Percentiles rank a stretch among this genome's conserved stretches.
These are phyloP conservation scores for Benincasa hispida DNA, from an alignment of 306 rosid species.

Conservation along the genomic window DNA sequence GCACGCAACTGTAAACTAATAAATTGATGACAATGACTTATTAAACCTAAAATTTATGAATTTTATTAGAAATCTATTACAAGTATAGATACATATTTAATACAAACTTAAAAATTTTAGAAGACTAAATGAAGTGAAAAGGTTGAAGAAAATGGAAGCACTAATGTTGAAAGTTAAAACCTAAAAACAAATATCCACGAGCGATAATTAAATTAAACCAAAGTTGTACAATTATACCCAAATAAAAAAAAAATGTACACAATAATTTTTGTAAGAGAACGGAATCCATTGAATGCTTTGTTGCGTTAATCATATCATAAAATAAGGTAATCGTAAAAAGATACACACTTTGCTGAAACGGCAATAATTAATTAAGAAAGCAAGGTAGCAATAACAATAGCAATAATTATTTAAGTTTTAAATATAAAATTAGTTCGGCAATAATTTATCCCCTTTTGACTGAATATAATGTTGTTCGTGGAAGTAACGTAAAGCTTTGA, in stretches of 20 bases:
- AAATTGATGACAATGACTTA: too few species aligned
- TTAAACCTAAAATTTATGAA: too few species aligned
- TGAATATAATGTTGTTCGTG: not conserved
- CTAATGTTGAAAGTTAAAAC: not conserved
- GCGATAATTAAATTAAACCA: not conserved
- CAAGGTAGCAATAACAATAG: not conserved
- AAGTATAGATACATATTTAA: too few species aligned
- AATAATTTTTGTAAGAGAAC: not conserved
- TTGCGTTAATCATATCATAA: not conserved
- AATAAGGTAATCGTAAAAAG: not conserved
- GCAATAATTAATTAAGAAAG: not conserved
- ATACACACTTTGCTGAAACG: not conserved
- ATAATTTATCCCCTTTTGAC: not conserved
- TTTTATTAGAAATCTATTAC: too few species aligned
- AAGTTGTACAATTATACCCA: not conserved
- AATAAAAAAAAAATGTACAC: not conserved
- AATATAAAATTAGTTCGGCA: not conserved
- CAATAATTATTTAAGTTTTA: not conserved
- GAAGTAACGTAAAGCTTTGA: not conserved
- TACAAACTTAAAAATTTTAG: too few species aligned
- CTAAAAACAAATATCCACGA: not conserved
- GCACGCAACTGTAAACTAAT: too few species aligned
- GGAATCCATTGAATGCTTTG: not conserved
- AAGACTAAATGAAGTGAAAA: too few species aligned
- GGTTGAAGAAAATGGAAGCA: not conserved